Base-by-base conservation (phyloP, 2,329 filamentous ascomycete species). In the Colletotrichum tabaci region DNA sequence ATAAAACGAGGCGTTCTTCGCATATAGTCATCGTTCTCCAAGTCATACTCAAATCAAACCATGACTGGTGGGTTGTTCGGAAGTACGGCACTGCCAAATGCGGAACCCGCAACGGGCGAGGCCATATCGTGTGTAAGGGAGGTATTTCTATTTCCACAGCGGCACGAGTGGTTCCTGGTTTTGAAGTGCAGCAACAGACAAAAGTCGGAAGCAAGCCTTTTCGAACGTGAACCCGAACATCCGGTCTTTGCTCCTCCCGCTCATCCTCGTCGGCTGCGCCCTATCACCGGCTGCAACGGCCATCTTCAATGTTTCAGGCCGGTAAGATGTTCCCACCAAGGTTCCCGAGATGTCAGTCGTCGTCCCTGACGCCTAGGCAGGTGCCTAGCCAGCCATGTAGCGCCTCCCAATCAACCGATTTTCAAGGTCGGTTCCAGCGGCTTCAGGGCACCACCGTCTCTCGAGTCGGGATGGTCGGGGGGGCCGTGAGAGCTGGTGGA, bases 241-340 rank as follows among this genome's bases (percentile, higher is more conserved):
- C 38, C 64, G 50, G 58, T 71, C 53, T 56, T 49, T 69, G 60
- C 69, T 72, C 60, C 53, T 55, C 44, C 66, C 63, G 53, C 40
- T 52, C 62, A 56, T 42, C 64, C 35, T 62, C 38, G 47, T 56
- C 35, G 35, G 42, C 55, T 21, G 47, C 65, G 30, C 38, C 53
- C 44, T 60, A 55, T 69, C 30, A 69, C 58, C 64, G 69, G 66
- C 56, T 47, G 40, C 53, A 47, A 58, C 30, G 40, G 52, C 68
- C 52, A 40, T 38, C 68, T 23, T 68, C 52, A 53, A 69, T 64
- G 69, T 72, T 72, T 72, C 69, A 72, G 69, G 69, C 58, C 53
- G 58, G 69, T 71, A 71, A 71, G 69, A 71, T 69, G 58, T 71
- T 71, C 65, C 65, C 65, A 71, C 69, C 69, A 69, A 68, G 53